Evolutionary conservation across 495 filamentous ascomycete species (phyloP).

Genomic region (Filosporella fistucella): DNA sequence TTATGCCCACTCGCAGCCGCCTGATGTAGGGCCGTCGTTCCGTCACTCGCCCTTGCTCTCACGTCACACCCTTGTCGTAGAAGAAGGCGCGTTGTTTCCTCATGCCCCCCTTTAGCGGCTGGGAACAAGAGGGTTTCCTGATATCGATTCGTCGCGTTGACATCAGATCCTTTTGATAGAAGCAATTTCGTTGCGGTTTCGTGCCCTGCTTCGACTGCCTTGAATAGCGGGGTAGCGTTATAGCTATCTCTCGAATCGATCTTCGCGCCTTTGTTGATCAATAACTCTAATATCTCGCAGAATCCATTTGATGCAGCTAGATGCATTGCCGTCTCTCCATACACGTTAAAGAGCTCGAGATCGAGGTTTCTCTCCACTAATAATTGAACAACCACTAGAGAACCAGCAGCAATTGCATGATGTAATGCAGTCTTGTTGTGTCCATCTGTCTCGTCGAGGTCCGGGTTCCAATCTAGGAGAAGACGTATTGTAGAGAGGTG

Average conservation of each 20-base stretch:
- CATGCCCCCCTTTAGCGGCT: not conserved
- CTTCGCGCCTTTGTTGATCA: not conserved
- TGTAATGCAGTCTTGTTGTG: too few relatives aligned
- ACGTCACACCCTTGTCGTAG: not conserved
- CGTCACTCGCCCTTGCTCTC: not conserved
- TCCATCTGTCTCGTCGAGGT: too few relatives aligned
- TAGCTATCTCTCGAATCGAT: not conserved
- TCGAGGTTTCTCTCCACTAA: not conserved
- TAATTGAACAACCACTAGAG: not conserved
- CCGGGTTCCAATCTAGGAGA: too few relatives aligned
- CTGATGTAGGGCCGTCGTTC: not conserved
- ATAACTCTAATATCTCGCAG: not conserved
- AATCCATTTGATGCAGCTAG: conserved; percentile 1
- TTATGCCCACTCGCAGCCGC: not conserved
- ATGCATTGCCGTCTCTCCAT: conserved; percentile 1
- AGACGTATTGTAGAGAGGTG: too few relatives aligned
- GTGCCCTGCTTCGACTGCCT: not conserved
- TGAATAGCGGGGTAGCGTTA: not conserved
- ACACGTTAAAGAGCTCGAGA: not conserved
- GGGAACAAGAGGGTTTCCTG: not conserved
- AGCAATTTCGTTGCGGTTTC: not conserved
- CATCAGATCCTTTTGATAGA: not conserved
- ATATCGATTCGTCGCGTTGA: not conserved
- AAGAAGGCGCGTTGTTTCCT: not conserved
- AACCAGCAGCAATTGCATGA: too few relatives aligned